Evolutionary conservation across 2,329 filamentous ascomycete genomes (phyloP).

Genomic region (Plenodomus lindquistii): DNA sequence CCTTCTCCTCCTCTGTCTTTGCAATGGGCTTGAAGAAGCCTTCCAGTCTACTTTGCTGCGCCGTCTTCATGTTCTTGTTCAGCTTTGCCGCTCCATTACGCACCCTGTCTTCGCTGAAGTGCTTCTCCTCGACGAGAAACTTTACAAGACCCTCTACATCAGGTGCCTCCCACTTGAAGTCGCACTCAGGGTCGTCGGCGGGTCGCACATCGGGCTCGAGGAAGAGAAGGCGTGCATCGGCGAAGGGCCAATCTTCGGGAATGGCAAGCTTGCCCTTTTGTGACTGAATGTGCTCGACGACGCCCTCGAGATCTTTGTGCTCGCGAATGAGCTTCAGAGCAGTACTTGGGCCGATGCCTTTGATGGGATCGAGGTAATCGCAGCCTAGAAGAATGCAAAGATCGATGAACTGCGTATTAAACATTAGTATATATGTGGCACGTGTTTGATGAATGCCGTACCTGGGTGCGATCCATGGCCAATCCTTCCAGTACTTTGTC

Average conservation of each 20-base stretch:
- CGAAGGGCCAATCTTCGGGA: slow-evolving; percentile 95
- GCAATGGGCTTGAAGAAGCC: slow-evolving; percentile 96
- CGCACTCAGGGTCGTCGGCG: slow-evolving; percentile 83
- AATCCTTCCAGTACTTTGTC: slow-evolving; percentile 85
- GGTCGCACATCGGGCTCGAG: slow-evolving; percentile 84
- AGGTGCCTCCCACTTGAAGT: slow-evolving; percentile 97
- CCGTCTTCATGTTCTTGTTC: slow-evolving; percentile 87
- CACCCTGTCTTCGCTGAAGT: slow-evolving; percentile 94
- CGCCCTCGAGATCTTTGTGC: slow-evolving; percentile 82
- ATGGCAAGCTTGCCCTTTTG: slow-evolving; percentile 73
- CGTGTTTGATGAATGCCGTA: slow-evolving; percentile 44
- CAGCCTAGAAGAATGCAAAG: slow-evolving; percentile 96
- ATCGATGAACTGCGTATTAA: slow-evolving; percentile 77
- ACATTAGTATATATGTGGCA: slow-evolving; percentile 7
- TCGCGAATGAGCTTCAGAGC: slow-evolving; percentile 94
- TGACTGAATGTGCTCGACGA: slow-evolving; percentile 78
- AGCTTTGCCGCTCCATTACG: slow-evolving; percentile 75
- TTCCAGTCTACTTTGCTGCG: slow-evolving; percentile 88
- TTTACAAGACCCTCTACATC: slow-evolving; percentile 88
- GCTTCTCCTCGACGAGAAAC: slow-evolving; percentile 91
- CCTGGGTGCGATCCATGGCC: slow-evolving; percentile 84
- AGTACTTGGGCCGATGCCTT: slow-evolving; percentile 89
- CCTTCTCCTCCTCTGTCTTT: slow-evolving; percentile 85
- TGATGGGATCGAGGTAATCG: slow-evolving; percentile 95
- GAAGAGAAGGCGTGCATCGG: slow-evolving; percentile 90